Evolutionary conservation across 495 filamentous ascomycete species (phyloP).

Genomic region (Poronia punctata): DNA sequence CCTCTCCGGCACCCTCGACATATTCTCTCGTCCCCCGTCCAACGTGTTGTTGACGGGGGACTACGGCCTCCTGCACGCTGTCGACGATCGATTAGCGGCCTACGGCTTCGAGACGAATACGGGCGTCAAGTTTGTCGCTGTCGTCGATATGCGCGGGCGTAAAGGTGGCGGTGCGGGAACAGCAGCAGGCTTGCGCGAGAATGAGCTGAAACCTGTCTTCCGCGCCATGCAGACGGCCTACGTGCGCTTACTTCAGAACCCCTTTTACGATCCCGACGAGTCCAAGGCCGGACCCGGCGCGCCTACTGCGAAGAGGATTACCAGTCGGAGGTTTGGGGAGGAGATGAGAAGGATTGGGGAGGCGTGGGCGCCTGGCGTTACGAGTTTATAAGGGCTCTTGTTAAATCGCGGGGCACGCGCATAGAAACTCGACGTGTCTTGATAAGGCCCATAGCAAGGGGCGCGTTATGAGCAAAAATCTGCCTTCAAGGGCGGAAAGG

Average conservation of each 20-base stretch:
- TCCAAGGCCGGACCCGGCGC: slow-evolving; percentile 49
- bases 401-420: no score
- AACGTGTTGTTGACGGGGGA: slow-evolving; percentile 59
- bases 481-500: no score
- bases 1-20: slow-evolving; percentile 82
- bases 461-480: no score
- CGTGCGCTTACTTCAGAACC: slow-evolving; percentile 82
- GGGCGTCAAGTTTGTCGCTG: slow-evolving; percentile 77
- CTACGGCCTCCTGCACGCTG: slow-evolving; percentile 80
- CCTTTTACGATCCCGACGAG: slow-evolving; percentile 89
- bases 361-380: slow-evolving; percentile 52
- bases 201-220: slow-evolving; percentile 82
- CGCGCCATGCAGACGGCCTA: slow-evolving; percentile 86
- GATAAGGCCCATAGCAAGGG: no score
- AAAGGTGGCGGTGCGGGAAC: slow-evolving; percentile 17
- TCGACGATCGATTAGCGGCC: slow-evolving; percentile 84
- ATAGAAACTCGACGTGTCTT: no score
- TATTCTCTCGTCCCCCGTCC: slow-evolving; percentile 63
- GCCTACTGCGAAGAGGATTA: slow-evolving; percentile 70
- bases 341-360: slow-evolving; percentile 84
- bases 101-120: slow-evolving; percentile 99
- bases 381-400: slow-evolving; percentile 24
- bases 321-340: slow-evolving; percentile 67
- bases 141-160: slow-evolving; percentile 79
- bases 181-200: slow-evolving; percentile 60